Percentiles rank a stretch among this genome's conserved stretches.
Conservation (phyloP, 306 rosid species). For the Vicia villosa region DNA sequence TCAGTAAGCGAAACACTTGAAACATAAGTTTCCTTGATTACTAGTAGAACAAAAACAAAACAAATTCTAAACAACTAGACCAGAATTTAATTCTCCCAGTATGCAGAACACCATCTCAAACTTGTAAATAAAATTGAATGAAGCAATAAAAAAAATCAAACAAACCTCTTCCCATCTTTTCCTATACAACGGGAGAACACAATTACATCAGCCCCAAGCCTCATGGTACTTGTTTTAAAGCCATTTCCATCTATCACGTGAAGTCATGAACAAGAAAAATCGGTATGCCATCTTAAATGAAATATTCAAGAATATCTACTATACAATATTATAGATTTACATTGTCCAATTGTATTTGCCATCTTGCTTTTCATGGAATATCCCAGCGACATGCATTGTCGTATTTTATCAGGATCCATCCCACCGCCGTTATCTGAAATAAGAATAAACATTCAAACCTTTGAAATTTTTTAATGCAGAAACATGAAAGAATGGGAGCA, state of each 20-base stretch:
- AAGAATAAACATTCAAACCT: conserved; percentile 32
- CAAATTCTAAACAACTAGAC: not conserved
- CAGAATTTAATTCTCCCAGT: conserved; percentile 3
- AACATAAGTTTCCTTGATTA: not conserved
- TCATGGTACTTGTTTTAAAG: conserved; percentile 96
- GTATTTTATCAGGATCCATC: conserved; percentile 97
- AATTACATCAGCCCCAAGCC: conserved; percentile 97
- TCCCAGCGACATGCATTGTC: conserved; percentile 98
- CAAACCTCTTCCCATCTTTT: conserved; percentile 70
- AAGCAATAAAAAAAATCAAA: conserved; percentile 31
- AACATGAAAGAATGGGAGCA: not conserved
- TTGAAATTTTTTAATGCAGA: conserved; percentile 26
- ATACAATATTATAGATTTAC: conserved; percentile 39
- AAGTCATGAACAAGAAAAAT: conserved; percentile 28
- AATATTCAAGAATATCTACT: not conserved
- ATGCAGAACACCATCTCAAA: conserved; percentile 31
- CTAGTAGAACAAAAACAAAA: conserved; percentile 2
- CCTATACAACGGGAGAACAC: conserved; percentile 85
- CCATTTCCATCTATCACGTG: conserved; percentile 91
- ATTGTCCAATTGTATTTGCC: conserved; percentile 94
- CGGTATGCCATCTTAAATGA: conserved; percentile 33
- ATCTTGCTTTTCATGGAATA: conserved; percentile 86
- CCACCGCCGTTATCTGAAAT: conserved; percentile 98
- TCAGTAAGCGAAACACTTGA: not conserved
- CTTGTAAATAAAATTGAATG: conserved; percentile 17